Conservation (phyloP, 352 stramenopile genomes). For the Phytophthora hibernalis region DNA sequence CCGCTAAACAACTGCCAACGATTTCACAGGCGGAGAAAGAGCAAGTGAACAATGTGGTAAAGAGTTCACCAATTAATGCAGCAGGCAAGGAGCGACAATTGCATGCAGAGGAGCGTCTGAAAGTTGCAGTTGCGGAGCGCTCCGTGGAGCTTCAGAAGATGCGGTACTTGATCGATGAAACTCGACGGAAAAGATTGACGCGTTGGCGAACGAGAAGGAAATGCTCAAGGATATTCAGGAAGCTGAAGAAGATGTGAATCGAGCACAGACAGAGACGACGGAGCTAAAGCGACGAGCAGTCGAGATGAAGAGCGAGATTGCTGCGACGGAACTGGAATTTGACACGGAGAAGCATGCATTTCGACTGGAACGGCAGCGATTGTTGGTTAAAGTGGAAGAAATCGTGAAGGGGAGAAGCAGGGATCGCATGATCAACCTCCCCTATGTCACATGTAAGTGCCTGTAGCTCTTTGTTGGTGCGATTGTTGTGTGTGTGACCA, state of each 20-base stretch:
- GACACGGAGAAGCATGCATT: conserved; percentile 58
- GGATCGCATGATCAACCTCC: conserved; percentile 7
- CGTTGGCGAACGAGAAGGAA: conserved; percentile 44
- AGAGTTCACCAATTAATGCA: not conserved
- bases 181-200: conserved; percentile 49
- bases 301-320: conserved; percentile 49
- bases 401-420: conserved; percentile 51
- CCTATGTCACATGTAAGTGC: conserved; percentile 29
- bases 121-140: conserved; percentile 49
- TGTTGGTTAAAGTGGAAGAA: conserved; percentile 57
- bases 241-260: conserved; percentile 48
- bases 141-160: conserved; percentile 65
- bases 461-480: not conserved
- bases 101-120: conserved; percentile 82
- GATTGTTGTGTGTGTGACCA: not conserved
- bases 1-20: conserved; percentile 12
- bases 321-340: conserved; percentile 48
- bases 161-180: conserved; percentile 53
- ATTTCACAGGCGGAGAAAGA: conserved; percentile 15
- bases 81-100: conserved; percentile 48
- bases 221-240: conserved; percentile 52
- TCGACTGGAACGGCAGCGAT: conserved; percentile 53
- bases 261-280: conserved; percentile 47
- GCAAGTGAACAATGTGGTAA: not conserved
- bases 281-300: conserved; percentile 46